Conservation (phyloP, 164 flowering plant genomes). For the Macadamia tetraphylla region DNA sequence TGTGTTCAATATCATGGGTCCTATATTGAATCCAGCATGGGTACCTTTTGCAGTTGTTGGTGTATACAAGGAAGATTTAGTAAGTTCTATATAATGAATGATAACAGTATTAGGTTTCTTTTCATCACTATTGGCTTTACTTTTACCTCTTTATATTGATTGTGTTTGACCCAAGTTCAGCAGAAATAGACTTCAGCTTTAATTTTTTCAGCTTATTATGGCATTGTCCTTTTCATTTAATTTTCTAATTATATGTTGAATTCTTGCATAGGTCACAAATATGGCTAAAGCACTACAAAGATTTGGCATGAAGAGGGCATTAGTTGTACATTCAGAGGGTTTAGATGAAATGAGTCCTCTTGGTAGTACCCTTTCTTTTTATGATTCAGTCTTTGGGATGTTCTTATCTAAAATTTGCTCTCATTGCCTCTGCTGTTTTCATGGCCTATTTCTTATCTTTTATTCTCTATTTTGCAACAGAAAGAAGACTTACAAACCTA, state of each 20-base stretch:
- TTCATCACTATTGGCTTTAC: neutral
- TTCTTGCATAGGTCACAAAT: conserved; percentile 59
- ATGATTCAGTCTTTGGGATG: neutral
- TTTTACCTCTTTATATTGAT: neutral
- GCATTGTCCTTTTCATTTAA: too few species aligned
- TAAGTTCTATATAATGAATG: conserved; percentile 23
- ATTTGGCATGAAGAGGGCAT: conserved; percentile 86
- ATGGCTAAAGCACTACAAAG: conserved; percentile 90
- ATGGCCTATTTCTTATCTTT: neutral
- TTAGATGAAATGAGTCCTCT: conserved; percentile 94
- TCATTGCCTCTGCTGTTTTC: too few species aligned
- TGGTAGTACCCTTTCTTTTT: conserved; percentile 35
- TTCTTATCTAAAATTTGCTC: too few species aligned
- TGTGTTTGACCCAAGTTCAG: neutral
- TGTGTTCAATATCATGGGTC: conserved; percentile 86
- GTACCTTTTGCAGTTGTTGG: conserved; percentile 95
- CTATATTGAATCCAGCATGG: conserved; percentile 87
- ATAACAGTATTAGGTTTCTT: neutral
- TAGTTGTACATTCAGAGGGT: conserved; percentile 87
- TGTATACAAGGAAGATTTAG: conserved; percentile 67
- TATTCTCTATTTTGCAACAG: neutral
- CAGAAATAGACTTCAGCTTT: too few species aligned
- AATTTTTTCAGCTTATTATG: neutral
- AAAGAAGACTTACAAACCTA: too few species aligned
- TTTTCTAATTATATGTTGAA: too few species aligned